A percentile compares a stretch with the other conserved stretches of the same genome.
Conservation (phyloP, 2,329 filamentous ascomycete species). For the Penicillium occitanis region DNA sequence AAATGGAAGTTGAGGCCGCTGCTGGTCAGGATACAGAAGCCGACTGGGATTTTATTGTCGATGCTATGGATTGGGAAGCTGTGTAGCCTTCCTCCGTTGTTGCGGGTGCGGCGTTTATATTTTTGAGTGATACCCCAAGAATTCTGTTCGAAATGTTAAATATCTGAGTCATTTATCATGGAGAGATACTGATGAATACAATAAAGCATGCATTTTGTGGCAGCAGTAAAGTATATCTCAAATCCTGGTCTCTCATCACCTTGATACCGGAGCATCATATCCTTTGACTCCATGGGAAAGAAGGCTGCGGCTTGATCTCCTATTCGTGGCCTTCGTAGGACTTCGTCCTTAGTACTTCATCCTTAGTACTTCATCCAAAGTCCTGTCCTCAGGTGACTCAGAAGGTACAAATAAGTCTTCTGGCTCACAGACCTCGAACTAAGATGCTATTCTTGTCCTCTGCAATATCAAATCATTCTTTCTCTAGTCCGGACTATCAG, state of each 20-base stretch:
- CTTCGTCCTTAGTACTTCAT: too few relatives aligned
- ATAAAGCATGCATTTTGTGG: background rate
- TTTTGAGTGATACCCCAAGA: conserved; percentile 10
- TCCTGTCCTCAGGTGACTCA: too few relatives aligned
- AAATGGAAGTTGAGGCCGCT: conserved; percentile 16
- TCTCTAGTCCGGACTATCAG: too few relatives aligned
- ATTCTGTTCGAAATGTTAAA: background rate
- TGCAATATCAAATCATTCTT: background rate
- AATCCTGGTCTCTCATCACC: too few relatives aligned
- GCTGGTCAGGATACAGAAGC: conserved; percentile 34
- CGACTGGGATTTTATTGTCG: conserved; percentile 59
- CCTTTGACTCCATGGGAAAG: too few relatives aligned
- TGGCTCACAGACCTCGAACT: too few relatives aligned
- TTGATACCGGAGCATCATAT: too few relatives aligned
- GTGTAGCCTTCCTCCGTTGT: conserved; percentile 24
- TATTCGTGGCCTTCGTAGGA: too few relatives aligned
- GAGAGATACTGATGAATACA: background rate
- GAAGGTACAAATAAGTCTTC: too few relatives aligned
- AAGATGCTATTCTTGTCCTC: background rate
- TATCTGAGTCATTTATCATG: background rate
- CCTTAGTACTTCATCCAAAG: too few relatives aligned
- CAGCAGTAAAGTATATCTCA: background rate
- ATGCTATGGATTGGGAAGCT: conserved; percentile 61
- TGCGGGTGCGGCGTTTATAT: background rate
- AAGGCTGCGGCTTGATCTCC: background rate